Base-by-base conservation (phyloP, 352 stramenopile genomes). In the Pythium rishiriense region DNA sequence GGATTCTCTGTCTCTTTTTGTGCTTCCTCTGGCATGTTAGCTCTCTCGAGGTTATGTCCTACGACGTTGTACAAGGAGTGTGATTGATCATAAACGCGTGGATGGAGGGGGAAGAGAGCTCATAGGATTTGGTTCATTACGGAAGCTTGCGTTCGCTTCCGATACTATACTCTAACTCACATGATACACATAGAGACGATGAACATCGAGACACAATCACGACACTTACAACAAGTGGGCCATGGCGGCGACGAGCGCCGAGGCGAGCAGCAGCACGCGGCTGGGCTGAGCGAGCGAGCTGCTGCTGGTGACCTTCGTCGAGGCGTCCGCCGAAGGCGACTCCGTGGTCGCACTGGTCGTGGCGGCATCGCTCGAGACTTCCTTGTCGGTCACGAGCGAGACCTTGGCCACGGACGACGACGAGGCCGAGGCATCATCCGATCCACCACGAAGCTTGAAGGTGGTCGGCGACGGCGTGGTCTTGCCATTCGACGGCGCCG, bases 161-260 rank as follows among this genome's bases (percentile, higher is more conserved):
- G n/a, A 10, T 10, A 31, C 11, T 12, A 33, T 35, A 17, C 29
- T n/a, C 15, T 14, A n/a, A 43, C 29, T 50, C 31, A 64, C 57
- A 50, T n/a, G 15, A 5, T n/a, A 31, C 39, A 64, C 24, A 62
- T 25, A 35, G 1, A 33, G 24, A 55, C 37, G 11, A 43, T 4
- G 15, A 33, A 24, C 7, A 56, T 21, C 10, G 39, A 47, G 6
- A 31, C 10, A 5, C 21, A 47, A 5, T 24, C 10, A 5, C 21
- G 8, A 53, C 8, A 47, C 46, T 64, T 58, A 65, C 48, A 51
- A 45, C 10, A 58, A 12, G 28, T 65, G 48, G 35, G 5, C n/a
- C 19, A 41, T 50, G 28, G 58, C 58, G 24, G 55, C 12, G 5
- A 37, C 37, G 15, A 58, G 26, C 14, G 48, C 58, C 15, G 58